phyloP scores from a whole-genome alignment of 129 eudicot species.

The Cynara cardunculus region DNA sequence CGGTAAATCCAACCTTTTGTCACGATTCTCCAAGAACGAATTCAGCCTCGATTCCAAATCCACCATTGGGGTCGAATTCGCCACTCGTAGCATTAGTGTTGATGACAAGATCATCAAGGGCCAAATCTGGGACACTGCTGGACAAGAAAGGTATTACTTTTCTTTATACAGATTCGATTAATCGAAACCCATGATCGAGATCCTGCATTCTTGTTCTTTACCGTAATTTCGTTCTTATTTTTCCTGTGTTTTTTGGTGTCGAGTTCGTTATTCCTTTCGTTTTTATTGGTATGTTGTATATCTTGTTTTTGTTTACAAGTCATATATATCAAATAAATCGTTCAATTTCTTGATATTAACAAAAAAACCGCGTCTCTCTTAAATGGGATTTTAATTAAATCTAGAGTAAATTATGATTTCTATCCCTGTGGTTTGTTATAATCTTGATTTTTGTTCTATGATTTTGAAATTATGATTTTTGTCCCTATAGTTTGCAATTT shows the following conservation, averaged over 20 bases:
- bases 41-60: slow-evolving; percentile 38
- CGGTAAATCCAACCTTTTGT: slow-evolving; percentile 34
- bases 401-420: too few species aligned
- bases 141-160: slow-evolving; percentile 30
- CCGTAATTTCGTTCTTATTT: background rate
- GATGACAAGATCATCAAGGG: slow-evolving; percentile 31
- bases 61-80: slow-evolving; percentile 36
- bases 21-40: slow-evolving; percentile 34
- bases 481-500: too few species aligned
- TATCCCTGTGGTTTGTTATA: too few species aligned
- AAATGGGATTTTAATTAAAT: background rate
- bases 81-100: slow-evolving; percentile 31
- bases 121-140: slow-evolving; percentile 37
- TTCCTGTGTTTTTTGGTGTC: background rate
- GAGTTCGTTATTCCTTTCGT: background rate
- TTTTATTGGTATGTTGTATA: background rate
- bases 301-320: background rate
- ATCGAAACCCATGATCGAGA: background rate
- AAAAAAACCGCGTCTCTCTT: background rate
- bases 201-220: background rate
- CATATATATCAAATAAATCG: background rate
- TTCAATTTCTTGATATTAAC: background rate
- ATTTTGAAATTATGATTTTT: too few species aligned
- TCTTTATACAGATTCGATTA: background rate
- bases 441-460: too few species aligned